Percentiles rank a stretch among this genome's conserved stretches.
These are phyloP conservation scores for Cutaneotrichosporon dermatis DNA, from an alignment of 1,284 basidiomycete species.

Conservation along the genomic window DNA sequence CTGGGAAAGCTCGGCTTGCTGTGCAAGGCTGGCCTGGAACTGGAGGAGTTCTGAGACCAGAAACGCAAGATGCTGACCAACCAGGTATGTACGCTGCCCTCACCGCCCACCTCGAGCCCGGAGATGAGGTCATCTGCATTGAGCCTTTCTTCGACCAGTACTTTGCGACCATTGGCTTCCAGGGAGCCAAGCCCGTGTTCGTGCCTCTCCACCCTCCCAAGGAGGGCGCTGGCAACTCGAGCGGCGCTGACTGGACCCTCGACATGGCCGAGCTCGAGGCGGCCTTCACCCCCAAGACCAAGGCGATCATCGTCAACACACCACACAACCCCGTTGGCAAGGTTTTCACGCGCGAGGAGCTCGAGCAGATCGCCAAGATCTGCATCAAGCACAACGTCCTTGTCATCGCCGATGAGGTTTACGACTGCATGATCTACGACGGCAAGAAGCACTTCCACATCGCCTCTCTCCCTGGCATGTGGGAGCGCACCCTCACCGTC, in stretches of 20 bases:
- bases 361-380: slow-evolving; percentile 75
- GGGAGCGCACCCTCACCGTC: slow-evolving; percentile 85
- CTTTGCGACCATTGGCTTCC: slow-evolving; percentile 84
- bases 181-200: slow-evolving; percentile 86
- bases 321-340: slow-evolving; percentile 96
- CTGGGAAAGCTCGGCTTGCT: neutral
- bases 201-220: slow-evolving; percentile 86
- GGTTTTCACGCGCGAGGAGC: slow-evolving; percentile 79
- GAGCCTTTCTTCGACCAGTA: slow-evolving; percentile 99
- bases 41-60: too few species aligned
- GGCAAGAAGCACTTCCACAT: slow-evolving; percentile 83
- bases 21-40: too few species aligned
- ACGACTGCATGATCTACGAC: slow-evolving; percentile 90
- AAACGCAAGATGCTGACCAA: neutral
- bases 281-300: slow-evolving; percentile 78
- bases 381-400: slow-evolving; percentile 90
- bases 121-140: slow-evolving; percentile 97
- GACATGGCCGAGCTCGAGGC: slow-evolving; percentile 77
- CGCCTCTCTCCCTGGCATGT: slow-evolving; percentile 93
- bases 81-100: slow-evolving; percentile 86
- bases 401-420: slow-evolving; percentile 97
- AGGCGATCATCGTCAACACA: slow-evolving; percentile 90
- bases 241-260: slow-evolving; percentile 72
- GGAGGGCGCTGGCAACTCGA: slow-evolving; percentile 58
- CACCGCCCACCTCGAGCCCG: slow-evolving; percentile 77